phyloP scores from a whole-genome alignment of 2,329 filamentous ascomycete species.

The Akanthomyces dipterigenus region DNA sequence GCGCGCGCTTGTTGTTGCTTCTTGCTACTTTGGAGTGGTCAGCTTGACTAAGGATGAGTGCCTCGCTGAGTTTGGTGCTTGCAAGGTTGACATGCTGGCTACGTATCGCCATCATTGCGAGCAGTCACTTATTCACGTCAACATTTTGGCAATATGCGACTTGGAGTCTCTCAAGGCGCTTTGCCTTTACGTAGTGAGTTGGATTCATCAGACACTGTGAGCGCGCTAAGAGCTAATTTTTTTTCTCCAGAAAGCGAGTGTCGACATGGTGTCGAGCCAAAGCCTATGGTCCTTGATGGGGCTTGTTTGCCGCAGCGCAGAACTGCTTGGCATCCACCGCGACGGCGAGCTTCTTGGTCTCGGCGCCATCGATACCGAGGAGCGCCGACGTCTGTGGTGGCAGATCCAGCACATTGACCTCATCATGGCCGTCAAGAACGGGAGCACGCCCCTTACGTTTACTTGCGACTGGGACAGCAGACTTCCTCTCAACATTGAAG shows the following conservation, averaged over 20 bases:
- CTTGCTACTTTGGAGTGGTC: background rate
- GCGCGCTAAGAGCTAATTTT: background rate
- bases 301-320: constrained; percentile 14
- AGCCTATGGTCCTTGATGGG: constrained; percentile 4
- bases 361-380: constrained; percentile 13
- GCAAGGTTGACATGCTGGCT: background rate
- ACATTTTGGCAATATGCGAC: background rate
- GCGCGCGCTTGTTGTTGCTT: background rate
- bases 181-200: background rate
- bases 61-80: background rate
- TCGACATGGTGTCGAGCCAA: background rate
- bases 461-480: constrained; percentile 12
- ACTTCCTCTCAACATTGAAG: background rate
- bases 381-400: constrained; percentile 17
- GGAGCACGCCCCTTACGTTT: constrained; percentile 9
- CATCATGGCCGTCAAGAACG: constrained; percentile 11
- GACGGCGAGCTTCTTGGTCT: constrained; percentile 14
- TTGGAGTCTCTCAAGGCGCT: background rate
- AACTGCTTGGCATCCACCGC: constrained; percentile 15
- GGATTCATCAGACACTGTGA: background rate
- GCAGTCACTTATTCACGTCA: background rate
- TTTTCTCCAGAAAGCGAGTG: background rate
- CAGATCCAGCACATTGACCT: constrained; percentile 14
- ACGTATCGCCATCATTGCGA: background rate
- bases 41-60: background rate